A percentile compares a stretch with the other conserved stretches of the same genome.
Evolutionary conservation across 345 rosid genomes (phyloP).

Genomic region (Firmiana major): DNA sequence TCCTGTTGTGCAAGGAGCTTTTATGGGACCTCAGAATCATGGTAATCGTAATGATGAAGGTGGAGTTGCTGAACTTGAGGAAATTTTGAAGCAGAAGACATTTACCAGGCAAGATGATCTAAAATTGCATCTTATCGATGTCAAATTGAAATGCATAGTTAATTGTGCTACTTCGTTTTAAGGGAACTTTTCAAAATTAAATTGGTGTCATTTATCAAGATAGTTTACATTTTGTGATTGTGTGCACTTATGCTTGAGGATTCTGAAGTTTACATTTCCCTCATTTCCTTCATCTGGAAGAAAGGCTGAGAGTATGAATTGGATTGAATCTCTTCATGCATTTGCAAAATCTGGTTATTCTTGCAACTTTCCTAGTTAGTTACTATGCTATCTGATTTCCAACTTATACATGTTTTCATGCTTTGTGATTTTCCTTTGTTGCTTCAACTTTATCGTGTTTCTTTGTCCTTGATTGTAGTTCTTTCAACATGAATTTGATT

Average conservation of each 20-base stretch:
- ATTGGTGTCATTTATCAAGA: background rate
- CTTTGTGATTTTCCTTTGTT: conserved; percentile 5
- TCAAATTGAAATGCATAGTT: background rate
- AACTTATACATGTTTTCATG: background rate
- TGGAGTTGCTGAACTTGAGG: conserved; percentile 49
- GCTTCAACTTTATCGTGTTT: background rate
- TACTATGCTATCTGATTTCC: background rate
- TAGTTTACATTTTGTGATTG: background rate
- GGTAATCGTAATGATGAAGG: conserved; percentile 23
- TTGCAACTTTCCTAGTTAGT: background rate
- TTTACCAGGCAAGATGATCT: conserved; percentile 60
- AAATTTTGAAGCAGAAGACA: conserved; percentile 60
- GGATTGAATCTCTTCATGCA: background rate
- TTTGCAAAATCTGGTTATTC: background rate
- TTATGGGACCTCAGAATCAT: conserved; percentile 23
- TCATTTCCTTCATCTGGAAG: background rate
- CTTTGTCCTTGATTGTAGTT: background rate
- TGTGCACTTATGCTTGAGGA: background rate
- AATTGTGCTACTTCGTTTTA: background rate
- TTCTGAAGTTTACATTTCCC: too few species aligned
- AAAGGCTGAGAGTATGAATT: background rate
- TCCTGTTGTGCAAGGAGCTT: conserved; percentile 27
- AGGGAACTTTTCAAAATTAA: background rate
- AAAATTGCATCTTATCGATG: background rate
- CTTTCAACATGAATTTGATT: background rate